Conservation (phyloP, 2,329 filamentous ascomycete genomes). For the Trichocomaceae sp. region DNA sequence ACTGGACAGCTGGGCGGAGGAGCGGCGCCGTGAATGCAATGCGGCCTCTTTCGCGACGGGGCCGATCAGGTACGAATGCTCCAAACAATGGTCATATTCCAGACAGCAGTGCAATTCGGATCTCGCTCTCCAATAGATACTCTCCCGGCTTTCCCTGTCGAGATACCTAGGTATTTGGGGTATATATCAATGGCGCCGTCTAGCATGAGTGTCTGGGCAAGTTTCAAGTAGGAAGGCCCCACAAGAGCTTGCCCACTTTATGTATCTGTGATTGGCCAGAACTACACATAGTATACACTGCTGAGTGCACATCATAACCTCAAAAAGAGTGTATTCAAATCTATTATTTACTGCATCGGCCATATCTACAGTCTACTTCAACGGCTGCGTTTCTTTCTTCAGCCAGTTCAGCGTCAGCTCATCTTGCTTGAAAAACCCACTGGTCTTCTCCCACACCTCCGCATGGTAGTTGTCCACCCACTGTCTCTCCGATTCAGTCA, state of each 20-base stretch:
- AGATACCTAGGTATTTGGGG: too few relatives aligned
- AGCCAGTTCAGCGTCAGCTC: constrained; percentile 70
- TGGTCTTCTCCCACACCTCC: constrained; percentile 76
- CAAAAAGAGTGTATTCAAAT: background rate
- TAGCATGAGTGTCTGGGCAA: too few relatives aligned
- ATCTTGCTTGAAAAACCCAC: constrained; percentile 66
- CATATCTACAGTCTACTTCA: constrained; percentile 20
- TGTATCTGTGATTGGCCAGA: background rate
- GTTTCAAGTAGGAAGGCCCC: constrained; percentile 8
- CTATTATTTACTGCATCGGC: background rate
- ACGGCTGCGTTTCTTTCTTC: constrained; percentile 72
- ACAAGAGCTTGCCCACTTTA: constrained; percentile 11
- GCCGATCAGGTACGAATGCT: background rate
- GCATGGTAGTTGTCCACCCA: constrained; percentile 86
- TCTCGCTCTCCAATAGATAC: background rate
- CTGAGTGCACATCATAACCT: too few relatives aligned
- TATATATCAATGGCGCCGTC: background rate
- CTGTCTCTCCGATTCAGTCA: constrained; percentile 67
- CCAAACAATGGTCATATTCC: constrained; percentile 4
- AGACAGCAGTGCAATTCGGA: too few relatives aligned
- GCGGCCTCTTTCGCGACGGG: background rate
- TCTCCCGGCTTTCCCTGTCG: too few relatives aligned
- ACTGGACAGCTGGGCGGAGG: background rate
- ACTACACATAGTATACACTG: too few relatives aligned
- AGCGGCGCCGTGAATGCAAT: background rate